phyloP scores from a whole-genome alignment of 805 yeast species.

The Suhomyces canberraensis region DNA sequence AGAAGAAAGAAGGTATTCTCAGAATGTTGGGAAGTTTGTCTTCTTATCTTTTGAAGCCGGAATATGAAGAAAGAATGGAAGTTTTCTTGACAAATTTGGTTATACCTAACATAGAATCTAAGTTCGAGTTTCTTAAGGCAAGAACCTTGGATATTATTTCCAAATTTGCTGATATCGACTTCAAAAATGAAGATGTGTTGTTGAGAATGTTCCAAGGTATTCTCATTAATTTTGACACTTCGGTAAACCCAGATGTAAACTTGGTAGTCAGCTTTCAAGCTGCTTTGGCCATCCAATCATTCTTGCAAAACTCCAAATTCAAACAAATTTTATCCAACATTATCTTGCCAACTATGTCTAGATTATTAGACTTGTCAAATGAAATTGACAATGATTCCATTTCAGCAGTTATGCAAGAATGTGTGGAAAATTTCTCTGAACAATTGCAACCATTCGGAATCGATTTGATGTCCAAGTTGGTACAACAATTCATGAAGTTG shows the following conservation, averaged over 20 bases:
- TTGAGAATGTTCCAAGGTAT: constrained; percentile 33
- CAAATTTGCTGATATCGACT: constrained; percentile 60
- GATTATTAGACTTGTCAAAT: constrained; percentile 67
- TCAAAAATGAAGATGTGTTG: constrained; percentile 29
- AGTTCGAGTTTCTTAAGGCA: constrained; percentile 67
- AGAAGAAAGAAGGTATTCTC: constrained; percentile 74
- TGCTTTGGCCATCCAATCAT: constrained; percentile 81
- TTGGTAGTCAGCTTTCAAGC: constrained; percentile 81
- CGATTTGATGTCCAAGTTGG: constrained; percentile 25
- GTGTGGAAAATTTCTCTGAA: constrained; percentile 83
- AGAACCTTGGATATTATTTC: constrained; percentile 66
- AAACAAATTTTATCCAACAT: constrained; percentile 63
- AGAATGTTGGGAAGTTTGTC: constrained; percentile 75
- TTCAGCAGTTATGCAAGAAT: constrained; percentile 90
- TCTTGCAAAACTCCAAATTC: constrained; percentile 61
- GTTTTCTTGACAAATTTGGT: constrained; percentile 59
- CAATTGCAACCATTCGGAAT: constrained; percentile 54
- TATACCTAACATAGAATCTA: constrained; percentile 66
- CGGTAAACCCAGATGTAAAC: constrained; percentile 22
- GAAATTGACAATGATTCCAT: constrained; percentile 84
- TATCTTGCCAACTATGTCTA: constrained; percentile 80
- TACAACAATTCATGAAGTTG: constrained; percentile 25
- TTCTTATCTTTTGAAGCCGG: constrained; percentile 56
- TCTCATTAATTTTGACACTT: constrained; percentile 25
- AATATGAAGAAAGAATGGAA: constrained; percentile 64